A percentile compares a stretch with the other conserved stretches of the same genome.
Evolutionary conservation across 768 basidiomycete species (phyloP).

Genomic region (Leccinum subtestaceum): DNA sequence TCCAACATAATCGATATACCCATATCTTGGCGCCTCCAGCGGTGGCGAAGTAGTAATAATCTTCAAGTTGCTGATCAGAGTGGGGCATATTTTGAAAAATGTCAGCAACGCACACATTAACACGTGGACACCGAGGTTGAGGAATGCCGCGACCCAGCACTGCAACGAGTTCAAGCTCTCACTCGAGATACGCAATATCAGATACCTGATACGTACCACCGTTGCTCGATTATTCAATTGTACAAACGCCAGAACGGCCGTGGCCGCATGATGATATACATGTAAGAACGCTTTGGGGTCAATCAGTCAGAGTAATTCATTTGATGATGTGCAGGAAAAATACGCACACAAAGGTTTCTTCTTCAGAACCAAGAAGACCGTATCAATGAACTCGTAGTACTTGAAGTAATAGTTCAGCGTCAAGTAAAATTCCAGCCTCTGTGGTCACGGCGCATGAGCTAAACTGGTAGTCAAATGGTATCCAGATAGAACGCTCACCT

Average conservation of each 20-base stretch:
- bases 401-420: conserved; percentile 98
- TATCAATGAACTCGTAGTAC: conserved; percentile 92
- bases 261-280: conserved; percentile 97
- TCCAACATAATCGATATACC: conserved; percentile 3
- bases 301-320: conserved; percentile 1
- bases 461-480: background rate
- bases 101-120: conserved; percentile 74
- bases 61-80: conserved; percentile 36
- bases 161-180: conserved; percentile 26
- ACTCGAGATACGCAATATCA: background rate
- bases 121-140: conserved; percentile 90
- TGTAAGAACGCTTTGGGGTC: conserved; percentile 76
- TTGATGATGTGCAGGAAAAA: background rate
- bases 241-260: conserved; percentile 87
- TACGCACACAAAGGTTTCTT: conserved; percentile 90
- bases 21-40: conserved; percentile 50
- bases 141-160: conserved; percentile 90
- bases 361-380: conserved; percentile 92
- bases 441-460: conserved; percentile 3
- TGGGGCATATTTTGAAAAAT: background rate
- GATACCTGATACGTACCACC: conserved; percentile 54
- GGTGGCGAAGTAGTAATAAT: conserved; percentile 97
- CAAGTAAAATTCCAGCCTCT: conserved; percentile 92
- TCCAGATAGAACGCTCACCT: conserved; percentile 47
- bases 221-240: conserved; percentile 89